Conservation (phyloP, 768 basidiomycete species). For the Trametes sanguinea region DNA sequence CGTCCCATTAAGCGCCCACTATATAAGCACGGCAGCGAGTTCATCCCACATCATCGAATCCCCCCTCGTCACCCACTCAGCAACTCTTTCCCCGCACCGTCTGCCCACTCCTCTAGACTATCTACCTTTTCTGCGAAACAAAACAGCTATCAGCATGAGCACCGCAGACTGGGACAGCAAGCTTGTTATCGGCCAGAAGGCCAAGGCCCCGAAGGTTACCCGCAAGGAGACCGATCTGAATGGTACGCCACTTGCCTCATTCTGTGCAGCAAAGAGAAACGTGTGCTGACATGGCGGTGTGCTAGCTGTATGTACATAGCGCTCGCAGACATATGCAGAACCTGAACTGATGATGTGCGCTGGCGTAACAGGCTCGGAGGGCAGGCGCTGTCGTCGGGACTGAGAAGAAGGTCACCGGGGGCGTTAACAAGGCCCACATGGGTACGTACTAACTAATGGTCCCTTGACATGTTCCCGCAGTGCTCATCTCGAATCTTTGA, state of each 20-base stretch:
- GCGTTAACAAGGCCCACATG: slow-evolving; percentile 74
- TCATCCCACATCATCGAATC: slow-evolving; percentile 23
- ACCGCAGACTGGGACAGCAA: slow-evolving; percentile 70
- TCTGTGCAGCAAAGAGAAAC: neutral
- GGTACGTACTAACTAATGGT: slow-evolving; percentile 46
- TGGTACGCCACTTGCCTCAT: slow-evolving; percentile 36
- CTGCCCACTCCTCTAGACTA: slow-evolving; percentile 1
- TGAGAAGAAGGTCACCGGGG: slow-evolving; percentile 74
- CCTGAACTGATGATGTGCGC: slow-evolving; percentile 10
- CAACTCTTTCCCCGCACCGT: slow-evolving; percentile 11
- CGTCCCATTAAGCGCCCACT: slow-evolving; percentile 14
- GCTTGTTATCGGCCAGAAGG: slow-evolving; percentile 71
- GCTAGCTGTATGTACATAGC: slow-evolving; percentile 53
- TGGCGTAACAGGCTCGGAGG: slow-evolving; percentile 61
- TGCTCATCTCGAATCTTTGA: neutral
- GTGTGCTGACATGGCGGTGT: neutral
- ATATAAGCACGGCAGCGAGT: slow-evolving; percentile 27
- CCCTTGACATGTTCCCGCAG: neutral
- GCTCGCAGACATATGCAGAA: neutral
- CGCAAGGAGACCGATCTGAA: slow-evolving; percentile 63
- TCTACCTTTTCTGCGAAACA: neutral
- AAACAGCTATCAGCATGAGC: slow-evolving; percentile 28
- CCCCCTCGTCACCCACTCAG: slow-evolving; percentile 1
- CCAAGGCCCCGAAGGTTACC: slow-evolving; percentile 61
- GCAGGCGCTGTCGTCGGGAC: slow-evolving; percentile 76